Conservation (phyloP, 345 rosid species). For the Eucalyptus polyanthemos region DNA sequence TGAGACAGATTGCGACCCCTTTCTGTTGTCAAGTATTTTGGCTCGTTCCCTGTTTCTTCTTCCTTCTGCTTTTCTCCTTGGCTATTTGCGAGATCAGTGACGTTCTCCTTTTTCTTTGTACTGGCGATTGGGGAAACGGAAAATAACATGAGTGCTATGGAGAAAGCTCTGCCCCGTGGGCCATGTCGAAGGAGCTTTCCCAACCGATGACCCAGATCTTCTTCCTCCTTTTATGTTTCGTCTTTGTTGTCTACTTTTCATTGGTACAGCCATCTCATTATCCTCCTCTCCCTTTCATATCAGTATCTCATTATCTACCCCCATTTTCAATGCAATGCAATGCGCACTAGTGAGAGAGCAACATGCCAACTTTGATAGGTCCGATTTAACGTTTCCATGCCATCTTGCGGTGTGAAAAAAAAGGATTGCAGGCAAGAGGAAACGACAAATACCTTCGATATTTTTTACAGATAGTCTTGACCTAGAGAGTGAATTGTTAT, state of each 20-base stretch:
- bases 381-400: not conserved
- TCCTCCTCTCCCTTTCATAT: not conserved
- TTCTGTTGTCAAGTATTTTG: not conserved
- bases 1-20: not conserved
- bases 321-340: not conserved
- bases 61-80: not conserved
- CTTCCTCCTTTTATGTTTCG: not conserved
- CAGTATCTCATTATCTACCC: not conserved
- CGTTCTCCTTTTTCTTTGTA: not conserved
- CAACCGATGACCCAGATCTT: not conserved
- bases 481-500: not conserved
- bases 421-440: not conserved
- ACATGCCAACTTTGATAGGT: not conserved
- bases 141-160: not conserved
- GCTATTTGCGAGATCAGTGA: not conserved
- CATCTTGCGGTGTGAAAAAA: not conserved
- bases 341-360: not conserved
- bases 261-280: not conserved
- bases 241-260: not conserved
- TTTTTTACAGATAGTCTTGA: not conserved
- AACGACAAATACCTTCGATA: not conserved
- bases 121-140: not conserved
- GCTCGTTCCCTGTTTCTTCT: not conserved
- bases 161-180: not conserved
- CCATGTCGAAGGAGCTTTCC: not conserved